These are phyloP conservation scores for Ophiorrhiza pumila DNA, from an alignment of 257 asterid species.

Conservation along the genomic window DNA sequence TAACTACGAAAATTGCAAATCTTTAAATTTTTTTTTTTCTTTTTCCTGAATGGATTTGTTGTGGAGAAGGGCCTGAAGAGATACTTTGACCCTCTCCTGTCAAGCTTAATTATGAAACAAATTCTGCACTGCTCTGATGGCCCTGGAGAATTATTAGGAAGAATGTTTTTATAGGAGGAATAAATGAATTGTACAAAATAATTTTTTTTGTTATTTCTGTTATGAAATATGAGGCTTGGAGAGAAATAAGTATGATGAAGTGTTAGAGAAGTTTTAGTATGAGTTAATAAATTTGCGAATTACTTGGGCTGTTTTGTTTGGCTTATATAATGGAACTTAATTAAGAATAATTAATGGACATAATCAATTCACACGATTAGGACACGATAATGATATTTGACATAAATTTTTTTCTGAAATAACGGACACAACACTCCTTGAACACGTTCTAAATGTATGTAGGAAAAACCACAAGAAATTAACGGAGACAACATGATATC, in stretches of 20 bases:
- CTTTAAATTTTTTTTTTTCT: not conserved
- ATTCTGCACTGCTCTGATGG: not conserved
- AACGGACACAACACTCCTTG: not conserved
- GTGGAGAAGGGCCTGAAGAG: conserved; percentile 20
- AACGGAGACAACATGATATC: too few species aligned
- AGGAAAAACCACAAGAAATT: too few species aligned
- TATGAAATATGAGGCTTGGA: conserved; percentile 23
- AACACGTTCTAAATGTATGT: not conserved
- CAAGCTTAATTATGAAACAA: not conserved
- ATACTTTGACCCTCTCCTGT: conserved; percentile 17
- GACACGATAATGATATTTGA: not conserved
- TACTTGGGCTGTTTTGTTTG: not conserved
- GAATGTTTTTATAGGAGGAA: not conserved
- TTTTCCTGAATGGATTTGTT: not conserved
- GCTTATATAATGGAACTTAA: not conserved
- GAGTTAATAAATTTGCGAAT: not conserved
- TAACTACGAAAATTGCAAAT: conserved; percentile 3
- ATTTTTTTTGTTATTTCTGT: conserved; percentile 10
- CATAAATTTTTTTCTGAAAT: not conserved
- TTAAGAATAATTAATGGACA: not conserved
- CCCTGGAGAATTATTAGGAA: conserved; percentile 5
- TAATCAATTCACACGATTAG: not conserved
- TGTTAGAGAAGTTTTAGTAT: not conserved
- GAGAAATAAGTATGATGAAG: conserved; percentile 2
- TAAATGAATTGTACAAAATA: not conserved